Conservation (phyloP, 805 yeast species). For the Monosporozyma solicola region DNA sequence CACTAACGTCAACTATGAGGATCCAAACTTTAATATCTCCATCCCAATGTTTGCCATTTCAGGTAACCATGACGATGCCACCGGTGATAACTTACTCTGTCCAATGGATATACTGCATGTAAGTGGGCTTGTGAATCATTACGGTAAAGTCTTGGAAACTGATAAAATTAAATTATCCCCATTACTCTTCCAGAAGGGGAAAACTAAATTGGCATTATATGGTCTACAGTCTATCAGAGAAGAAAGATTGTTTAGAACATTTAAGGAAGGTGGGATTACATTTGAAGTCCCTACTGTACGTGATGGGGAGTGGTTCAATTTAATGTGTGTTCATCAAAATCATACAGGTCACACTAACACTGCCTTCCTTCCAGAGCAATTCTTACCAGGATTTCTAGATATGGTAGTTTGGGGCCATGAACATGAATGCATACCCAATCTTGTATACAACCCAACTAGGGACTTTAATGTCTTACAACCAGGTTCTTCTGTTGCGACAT, state of each 20-base stretch:
- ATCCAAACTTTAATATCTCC: conserved; percentile 79
- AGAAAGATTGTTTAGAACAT: conserved; percentile 74
- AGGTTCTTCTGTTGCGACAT: conserved; percentile 90
- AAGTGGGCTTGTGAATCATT: conserved; percentile 79
- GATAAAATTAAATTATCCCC: conserved; percentile 72
- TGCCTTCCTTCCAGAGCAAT: conserved; percentile 74
- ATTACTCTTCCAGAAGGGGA: conserved; percentile 71
- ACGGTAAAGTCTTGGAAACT: conserved; percentile 70
- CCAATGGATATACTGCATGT: conserved; percentile 81
- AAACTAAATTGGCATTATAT: conserved; percentile 73
- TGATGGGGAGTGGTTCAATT: conserved; percentile 67
- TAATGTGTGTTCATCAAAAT: conserved; percentile 87
- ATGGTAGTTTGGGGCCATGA: conserved; percentile 96
- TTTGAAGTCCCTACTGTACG: conserved; percentile 60
- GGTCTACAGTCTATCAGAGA: conserved; percentile 87
- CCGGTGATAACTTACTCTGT: conserved; percentile 72
- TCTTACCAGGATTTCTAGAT: conserved; percentile 74
- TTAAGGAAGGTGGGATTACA: conserved; percentile 69
- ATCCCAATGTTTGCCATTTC: conserved; percentile 87
- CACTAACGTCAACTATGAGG: conserved; percentile 76
- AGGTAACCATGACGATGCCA: conserved; percentile 95
- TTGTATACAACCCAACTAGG: conserved; percentile 43
- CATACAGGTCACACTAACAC: conserved; percentile 75
- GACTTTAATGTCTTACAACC: conserved; percentile 81
- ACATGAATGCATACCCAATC: conserved; percentile 80